Conservation (phyloP, 176 grass and related monocot genomes). For the Triticum aestivum region IWGSC_CS_RefSeq_v2.1 NC_057795.1:664707761-664708260, state of each 20-base stretch:
- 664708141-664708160: slow-evolving; percentile 33
- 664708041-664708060: slow-evolving; percentile 47
- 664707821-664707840: slow-evolving; percentile 45
- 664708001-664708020: slow-evolving; percentile 43
- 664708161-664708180: no score
- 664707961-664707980: slow-evolving; percentile 65
- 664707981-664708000: slow-evolving; percentile 49
- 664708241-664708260: no score
- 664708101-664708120: slow-evolving; percentile 56
- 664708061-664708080: slow-evolving; percentile 53
- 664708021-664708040: slow-evolving; percentile 56
- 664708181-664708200: no score
- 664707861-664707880: slow-evolving; percentile 72
- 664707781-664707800: slow-evolving; percentile 65
- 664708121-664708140: slow-evolving; percentile 48
- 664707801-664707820: slow-evolving; percentile 61
- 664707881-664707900: slow-evolving; percentile 46
- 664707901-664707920: slow-evolving; percentile 48
- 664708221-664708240: no score
- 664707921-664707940: slow-evolving; percentile 50
- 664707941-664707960: slow-evolving; percentile 56
- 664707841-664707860: slow-evolving; percentile 52
- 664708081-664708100: slow-evolving; percentile 53
- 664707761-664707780: slow-evolving; percentile 62
- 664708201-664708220: no score